Percentiles rank a stretch among this genome's conserved stretches.
Evolutionary conservation across 202 grass and related monocot species (phyloP).

Genomic region (Miscanthus sacchariflorus): DNA sequence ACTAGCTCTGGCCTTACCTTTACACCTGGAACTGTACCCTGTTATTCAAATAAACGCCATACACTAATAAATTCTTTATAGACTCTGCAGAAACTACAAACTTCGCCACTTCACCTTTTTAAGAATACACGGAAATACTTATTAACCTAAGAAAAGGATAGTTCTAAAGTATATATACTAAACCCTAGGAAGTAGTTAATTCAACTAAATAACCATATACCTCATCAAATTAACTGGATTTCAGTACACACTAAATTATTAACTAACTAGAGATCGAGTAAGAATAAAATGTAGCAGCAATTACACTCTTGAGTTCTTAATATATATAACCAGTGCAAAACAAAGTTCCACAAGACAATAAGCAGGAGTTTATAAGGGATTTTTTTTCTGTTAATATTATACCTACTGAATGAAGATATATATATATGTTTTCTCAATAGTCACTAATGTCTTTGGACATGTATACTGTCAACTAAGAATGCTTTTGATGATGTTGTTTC

Average conservation of each 20-base stretch:
- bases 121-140: not conserved
- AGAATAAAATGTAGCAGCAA: not conserved
- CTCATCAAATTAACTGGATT: not conserved
- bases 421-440: no score
- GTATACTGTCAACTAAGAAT: no score
- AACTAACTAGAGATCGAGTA: not conserved
- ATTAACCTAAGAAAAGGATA: not conserved
- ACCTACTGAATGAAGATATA: not conserved
- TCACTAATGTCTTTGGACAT: no score
- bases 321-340: not conserved
- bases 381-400: not conserved
- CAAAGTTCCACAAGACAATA: not conserved
- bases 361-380: not conserved
- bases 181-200: not conserved
- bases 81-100: not conserved
- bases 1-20: conserved; percentile 14
- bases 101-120: not conserved
- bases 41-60: not conserved
- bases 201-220: not conserved
- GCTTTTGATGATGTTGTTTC: not conserved
- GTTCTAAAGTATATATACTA: not conserved
- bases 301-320: not conserved
- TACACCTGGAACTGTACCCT: conserved; percentile 27
- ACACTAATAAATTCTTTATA: not conserved
- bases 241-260: not conserved